phyloP scores from a whole-genome alignment of 2,329 filamentous ascomycete genomes.

The Aspergillus sp. region DNA sequence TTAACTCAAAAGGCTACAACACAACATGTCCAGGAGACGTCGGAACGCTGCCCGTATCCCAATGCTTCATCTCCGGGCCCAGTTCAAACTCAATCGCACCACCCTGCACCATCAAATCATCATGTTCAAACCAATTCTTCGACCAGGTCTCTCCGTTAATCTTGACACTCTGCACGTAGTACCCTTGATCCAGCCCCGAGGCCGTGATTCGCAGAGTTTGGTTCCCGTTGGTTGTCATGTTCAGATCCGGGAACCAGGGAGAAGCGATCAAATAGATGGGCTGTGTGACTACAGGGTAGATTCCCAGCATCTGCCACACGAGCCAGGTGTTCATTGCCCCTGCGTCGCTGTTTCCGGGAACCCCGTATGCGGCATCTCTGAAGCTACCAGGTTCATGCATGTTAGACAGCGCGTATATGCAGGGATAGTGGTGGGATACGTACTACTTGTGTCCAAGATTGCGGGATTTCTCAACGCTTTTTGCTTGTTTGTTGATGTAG shows the following conservation, averaged over 20 bases:
- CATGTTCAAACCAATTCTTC: slow-evolving; percentile 57
- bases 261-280: slow-evolving; percentile 48
- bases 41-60: slow-evolving; percentile 53
- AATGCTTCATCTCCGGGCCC: slow-evolving; percentile 35
- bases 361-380: slow-evolving; percentile 52
- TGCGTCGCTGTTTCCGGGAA: slow-evolving; percentile 69
- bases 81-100: slow-evolving; percentile 52
- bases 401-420: not conserved
- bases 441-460: slow-evolving; percentile 56
- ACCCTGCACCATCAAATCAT: slow-evolving; percentile 44
- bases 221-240: slow-evolving; percentile 31
- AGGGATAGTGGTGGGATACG: not conserved
- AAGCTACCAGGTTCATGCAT: slow-evolving; percentile 40
- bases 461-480: slow-evolving; percentile 60
- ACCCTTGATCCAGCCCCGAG: slow-evolving; percentile 43
- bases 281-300: slow-evolving; percentile 51
- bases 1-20: not conserved
- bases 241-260: slow-evolving; percentile 45
- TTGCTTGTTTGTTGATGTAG: slow-evolving; percentile 64
- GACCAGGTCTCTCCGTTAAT: slow-evolving; percentile 55
- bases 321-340: slow-evolving; percentile 55
- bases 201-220: slow-evolving; percentile 49
- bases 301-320: slow-evolving; percentile 51
- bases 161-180: slow-evolving; percentile 54
- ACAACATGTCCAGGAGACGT: slow-evolving; percentile 47